Conservation (phyloP, 345 rosid species). For the Heritiera fomes region DNA sequence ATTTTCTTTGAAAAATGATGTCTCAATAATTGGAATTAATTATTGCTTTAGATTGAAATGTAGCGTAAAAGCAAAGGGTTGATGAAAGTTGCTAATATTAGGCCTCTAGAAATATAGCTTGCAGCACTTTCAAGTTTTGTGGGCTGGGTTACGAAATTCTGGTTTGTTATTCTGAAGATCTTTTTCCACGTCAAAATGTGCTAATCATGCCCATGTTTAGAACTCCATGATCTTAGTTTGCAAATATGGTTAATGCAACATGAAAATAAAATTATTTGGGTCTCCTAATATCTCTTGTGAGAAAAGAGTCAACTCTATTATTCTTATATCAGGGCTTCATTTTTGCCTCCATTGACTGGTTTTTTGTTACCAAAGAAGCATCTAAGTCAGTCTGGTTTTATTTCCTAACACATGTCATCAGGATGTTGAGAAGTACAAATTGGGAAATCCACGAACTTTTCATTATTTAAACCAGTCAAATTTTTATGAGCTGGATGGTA, state of each 20-base stretch:
- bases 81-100: neutral
- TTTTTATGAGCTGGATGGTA: slow-evolving; percentile 74
- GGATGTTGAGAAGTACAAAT: slow-evolving; percentile 73
- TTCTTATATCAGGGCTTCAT: neutral
- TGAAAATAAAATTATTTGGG: neutral
- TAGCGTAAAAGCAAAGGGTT: neutral
- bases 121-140: neutral
- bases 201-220: neutral
- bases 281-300: neutral
- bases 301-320: neutral
- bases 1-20: neutral
- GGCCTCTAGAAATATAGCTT: neutral
- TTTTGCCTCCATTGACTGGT: neutral
- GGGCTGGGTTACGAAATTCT: neutral
- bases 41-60: slow-evolving; percentile 3
- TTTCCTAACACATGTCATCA: slow-evolving; percentile 36
- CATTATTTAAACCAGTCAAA: slow-evolving; percentile 91
- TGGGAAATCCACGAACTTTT: slow-evolving; percentile 80
- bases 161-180: neutral
- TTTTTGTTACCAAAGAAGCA: slow-evolving; percentile 9
- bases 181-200: neutral
- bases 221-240: neutral
- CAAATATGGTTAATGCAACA: slow-evolving; percentile 7
- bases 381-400: neutral
- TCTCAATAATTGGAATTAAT: neutral